These are phyloP conservation scores for Pestalotiopsis fici DNA, from an alignment of 2,329 filamentous ascomycete species.

Conservation along the genomic window DNA sequence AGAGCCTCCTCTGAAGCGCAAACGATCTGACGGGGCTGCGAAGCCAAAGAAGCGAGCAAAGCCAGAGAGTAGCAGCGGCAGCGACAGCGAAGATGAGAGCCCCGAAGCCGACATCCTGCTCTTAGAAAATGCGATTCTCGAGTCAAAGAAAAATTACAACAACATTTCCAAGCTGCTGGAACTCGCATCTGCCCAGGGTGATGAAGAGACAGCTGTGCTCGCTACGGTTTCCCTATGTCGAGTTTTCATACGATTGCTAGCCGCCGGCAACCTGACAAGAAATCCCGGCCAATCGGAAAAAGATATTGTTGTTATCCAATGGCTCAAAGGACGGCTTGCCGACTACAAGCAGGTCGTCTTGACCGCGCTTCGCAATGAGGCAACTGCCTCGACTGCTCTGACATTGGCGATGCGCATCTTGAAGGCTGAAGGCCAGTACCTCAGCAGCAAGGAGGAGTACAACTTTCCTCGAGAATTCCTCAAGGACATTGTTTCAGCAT, in stretches of 20 bases:
- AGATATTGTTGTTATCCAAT: constrained; percentile 72
- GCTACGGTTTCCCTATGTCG: constrained; percentile 82
- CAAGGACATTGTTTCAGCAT: constrained; percentile 59
- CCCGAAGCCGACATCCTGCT: constrained; percentile 67
- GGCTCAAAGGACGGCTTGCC: constrained; percentile 74
- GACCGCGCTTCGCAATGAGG: constrained; percentile 61
- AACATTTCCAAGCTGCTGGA: constrained; percentile 76
- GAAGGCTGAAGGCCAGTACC: constrained; percentile 72
- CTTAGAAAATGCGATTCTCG: constrained; percentile 78
- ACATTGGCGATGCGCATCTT: constrained; percentile 81
- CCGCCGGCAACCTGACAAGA: constrained; percentile 69
- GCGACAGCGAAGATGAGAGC: constrained; percentile 46
- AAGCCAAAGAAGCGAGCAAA: constrained; percentile 53
- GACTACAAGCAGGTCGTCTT: constrained; percentile 70
- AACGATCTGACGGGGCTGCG: constrained; percentile 44
- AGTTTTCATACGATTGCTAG: constrained; percentile 80
- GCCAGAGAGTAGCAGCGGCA: constrained; percentile 46
- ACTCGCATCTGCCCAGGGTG: constrained; percentile 51
- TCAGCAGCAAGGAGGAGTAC: constrained; percentile 62
- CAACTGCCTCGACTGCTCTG: constrained; percentile 69
- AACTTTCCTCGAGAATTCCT: constrained; percentile 72
- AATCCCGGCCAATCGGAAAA: constrained; percentile 69
- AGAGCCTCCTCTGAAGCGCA: constrained; percentile 49
- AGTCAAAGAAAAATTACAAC: constrained; percentile 90
- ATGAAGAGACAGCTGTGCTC: constrained; percentile 60